phyloP scores from a whole-genome alignment of 106 monocot species.

The Dioscorea zingiberensis region DNA sequence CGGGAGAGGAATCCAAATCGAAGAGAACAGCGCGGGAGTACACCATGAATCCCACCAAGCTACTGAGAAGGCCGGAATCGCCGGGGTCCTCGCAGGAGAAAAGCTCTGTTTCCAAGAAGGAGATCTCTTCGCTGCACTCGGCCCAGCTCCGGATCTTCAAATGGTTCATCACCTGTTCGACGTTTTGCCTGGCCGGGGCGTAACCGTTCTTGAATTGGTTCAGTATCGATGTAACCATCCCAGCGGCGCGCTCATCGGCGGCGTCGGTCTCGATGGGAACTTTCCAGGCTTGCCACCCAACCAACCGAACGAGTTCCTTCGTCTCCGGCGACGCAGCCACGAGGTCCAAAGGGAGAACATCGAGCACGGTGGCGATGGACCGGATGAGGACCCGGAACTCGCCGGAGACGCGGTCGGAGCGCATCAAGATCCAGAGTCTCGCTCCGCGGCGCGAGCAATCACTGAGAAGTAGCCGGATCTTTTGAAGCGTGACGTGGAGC shows the following conservation, averaged over 20 bases:
- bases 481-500: slow-evolving; percentile 71
- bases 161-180: slow-evolving; percentile 35
- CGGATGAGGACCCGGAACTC: slow-evolving; percentile 50
- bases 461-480: slow-evolving; percentile 30
- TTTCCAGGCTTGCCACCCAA: slow-evolving; percentile 42
- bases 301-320: slow-evolving; percentile 39
- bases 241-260: slow-evolving; percentile 18
- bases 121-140: slow-evolving; percentile 61
- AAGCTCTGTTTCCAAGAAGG: slow-evolving; percentile 69
- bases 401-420: slow-evolving; percentile 25
- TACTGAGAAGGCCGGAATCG: slow-evolving; percentile 30
- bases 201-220: slow-evolving; percentile 27
- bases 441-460: slow-evolving; percentile 51
- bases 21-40: slow-evolving; percentile 63
- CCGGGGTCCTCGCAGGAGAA: slow-evolving; percentile 2
- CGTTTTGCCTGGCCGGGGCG: slow-evolving; percentile 14
- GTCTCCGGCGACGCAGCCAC: slow-evolving; percentile 24
- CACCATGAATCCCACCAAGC: slow-evolving; percentile 51
- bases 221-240: slow-evolving; percentile 31
- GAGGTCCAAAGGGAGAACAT: slow-evolving; percentile 34
- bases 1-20: slow-evolving; percentile 3
- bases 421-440: slow-evolving; percentile 48
- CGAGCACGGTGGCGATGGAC: slow-evolving; percentile 46
- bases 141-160: slow-evolving; percentile 53
- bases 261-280: slow-evolving; percentile 16